These are phyloP conservation scores for Plectosphaerella cucumerina DNA, from an alignment of 2,329 filamentous ascomycete species.

Conservation along the genomic window DNA sequence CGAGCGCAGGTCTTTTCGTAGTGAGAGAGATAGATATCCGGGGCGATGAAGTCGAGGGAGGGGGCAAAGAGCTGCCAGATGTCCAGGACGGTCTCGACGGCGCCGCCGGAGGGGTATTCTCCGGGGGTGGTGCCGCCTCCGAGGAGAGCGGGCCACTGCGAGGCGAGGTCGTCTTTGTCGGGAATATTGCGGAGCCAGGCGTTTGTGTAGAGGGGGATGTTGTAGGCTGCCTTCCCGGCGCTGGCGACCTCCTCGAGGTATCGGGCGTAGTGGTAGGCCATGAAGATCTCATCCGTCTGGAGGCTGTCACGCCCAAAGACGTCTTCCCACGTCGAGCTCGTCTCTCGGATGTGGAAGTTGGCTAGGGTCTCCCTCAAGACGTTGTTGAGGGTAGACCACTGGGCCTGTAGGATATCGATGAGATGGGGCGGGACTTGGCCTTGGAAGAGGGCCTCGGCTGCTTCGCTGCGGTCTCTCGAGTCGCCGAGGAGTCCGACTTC, in stretches of 20 bases:
- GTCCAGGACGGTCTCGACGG: not conserved
- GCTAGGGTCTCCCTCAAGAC: not conserved
- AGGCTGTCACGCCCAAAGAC: not conserved
- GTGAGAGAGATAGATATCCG: not conserved
- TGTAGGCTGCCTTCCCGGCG: not conserved
- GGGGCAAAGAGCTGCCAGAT: not conserved
- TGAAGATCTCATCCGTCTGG: not conserved
- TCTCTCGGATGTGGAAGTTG: not conserved
- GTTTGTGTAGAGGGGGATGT: not conserved
- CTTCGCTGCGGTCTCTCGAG: not conserved
- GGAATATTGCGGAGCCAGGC: constrained; percentile 1
- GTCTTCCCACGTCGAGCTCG: not conserved
- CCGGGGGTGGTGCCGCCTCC: not conserved
- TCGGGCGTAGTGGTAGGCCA: not conserved
- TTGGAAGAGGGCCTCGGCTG: not conserved
- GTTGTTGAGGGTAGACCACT: not conserved
- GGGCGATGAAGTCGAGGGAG: not conserved
- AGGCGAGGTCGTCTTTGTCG: constrained; percentile 10
- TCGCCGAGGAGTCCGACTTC: not conserved
- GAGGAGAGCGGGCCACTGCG: constrained; percentile 10
- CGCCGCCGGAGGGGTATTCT: not conserved
- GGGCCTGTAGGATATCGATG: not conserved
- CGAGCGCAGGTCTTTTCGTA: not conserved
- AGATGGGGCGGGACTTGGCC: not conserved
- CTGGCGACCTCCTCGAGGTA: not conserved